Evolutionary conservation across 2,329 filamentous ascomycete genomes (phyloP), one percentile per base, ranked within the genome.

Genomic region (Penicillium sclerotiorum): DNA sequence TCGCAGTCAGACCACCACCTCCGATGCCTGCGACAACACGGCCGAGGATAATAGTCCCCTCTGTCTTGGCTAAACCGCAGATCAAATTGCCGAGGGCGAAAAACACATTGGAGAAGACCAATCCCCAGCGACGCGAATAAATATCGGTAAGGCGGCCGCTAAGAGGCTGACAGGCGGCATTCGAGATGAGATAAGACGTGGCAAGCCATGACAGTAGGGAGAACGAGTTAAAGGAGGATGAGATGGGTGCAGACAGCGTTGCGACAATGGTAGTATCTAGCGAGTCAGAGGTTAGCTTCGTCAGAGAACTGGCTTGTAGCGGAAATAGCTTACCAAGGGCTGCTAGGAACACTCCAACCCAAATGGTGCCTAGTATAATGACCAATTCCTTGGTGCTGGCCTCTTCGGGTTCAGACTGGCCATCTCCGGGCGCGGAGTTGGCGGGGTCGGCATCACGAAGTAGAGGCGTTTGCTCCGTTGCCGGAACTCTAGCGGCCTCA

Each of bases 61-160:
- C 79, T 45, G 78, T 77, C 30, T 73, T 77, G 0, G 90, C 88
- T 4, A 95, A 70, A 0, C 89, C 91, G 62, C 90, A 95, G 54
- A 95, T 86, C 53, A 94, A 72, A 53, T 94, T 96, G 0, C 91
- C 91, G 0, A 77, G 73, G 0, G 86, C 88, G 65, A 96, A 96
- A 68, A 93, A 82, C 48, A 90, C 56, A 66, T 94, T 94, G 58
- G 86, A 89, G 54, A 93, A 85, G 9, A 95, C 76, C 2, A 96
- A 74, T 0, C 91, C 91, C 0, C 87, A 84, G 0, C 89, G 83
- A 5, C 91, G 84, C 9, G 88, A 88, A 64, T 94, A 94, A 42
- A 96, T 94, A 67, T 96, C 92, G 0, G 91, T 96, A 52, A 96
- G 71, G 5, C 90, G 84, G 5, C 92, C 92, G 8, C 88, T 90